Conservation (phyloP, 345 rosid species). For the Psidium friedrichsthalianum region DNA sequence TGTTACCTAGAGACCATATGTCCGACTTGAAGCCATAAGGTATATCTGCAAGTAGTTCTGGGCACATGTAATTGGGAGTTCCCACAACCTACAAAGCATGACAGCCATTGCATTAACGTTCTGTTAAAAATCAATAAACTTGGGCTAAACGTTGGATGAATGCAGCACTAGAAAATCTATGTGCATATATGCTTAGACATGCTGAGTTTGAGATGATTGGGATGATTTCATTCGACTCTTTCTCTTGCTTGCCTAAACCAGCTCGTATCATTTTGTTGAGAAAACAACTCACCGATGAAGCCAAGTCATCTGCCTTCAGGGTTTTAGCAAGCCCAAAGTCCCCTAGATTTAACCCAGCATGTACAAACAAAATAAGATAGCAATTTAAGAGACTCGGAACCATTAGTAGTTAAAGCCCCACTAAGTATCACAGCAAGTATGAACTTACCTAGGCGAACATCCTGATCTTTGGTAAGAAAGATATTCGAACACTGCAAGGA, state of each 20-base stretch:
- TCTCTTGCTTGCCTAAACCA: background rate
- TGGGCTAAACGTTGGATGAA: background rate
- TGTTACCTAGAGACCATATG: slow-evolving; percentile 96
- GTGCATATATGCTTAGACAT: background rate
- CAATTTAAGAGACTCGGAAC: background rate
- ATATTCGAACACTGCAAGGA: slow-evolving; percentile 84
- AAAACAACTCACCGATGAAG: slow-evolving; percentile 69
- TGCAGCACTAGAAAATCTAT: background rate
- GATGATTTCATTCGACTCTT: background rate
- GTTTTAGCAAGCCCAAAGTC: slow-evolving; percentile 99
- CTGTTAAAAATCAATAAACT: background rate
- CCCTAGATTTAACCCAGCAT: slow-evolving; percentile 36
- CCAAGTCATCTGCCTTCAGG: slow-evolving; percentile 86
- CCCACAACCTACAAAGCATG: slow-evolving; percentile 75
- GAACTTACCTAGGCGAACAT: slow-evolving; percentile 80
- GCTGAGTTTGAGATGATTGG: background rate
- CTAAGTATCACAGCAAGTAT: background rate
- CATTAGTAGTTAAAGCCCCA: background rate
- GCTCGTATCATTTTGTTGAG: background rate
- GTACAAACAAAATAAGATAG: background rate
- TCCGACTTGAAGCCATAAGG: slow-evolving; percentile 99
- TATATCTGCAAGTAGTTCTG: slow-evolving; percentile 93
- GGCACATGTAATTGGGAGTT: slow-evolving; percentile 99
- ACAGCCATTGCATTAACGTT: background rate
- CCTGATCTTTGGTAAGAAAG: slow-evolving; percentile 95